Conservation (phyloP, 2,329 filamentous ascomycete genomes). For the Thelonectria blattea region DNA sequence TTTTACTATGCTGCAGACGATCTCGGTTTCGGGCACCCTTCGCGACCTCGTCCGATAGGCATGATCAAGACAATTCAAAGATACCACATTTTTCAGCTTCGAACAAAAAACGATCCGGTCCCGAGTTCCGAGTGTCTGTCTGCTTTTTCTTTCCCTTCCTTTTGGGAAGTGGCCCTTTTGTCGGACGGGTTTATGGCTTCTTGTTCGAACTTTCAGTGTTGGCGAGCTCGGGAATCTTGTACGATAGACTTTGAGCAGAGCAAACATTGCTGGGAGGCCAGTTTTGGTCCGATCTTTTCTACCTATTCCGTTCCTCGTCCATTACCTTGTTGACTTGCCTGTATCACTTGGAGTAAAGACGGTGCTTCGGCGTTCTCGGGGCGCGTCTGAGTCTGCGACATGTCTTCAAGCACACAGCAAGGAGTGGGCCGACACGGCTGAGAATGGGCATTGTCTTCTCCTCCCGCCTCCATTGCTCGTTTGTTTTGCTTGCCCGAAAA, state of each 20-base stretch:
- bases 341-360: not conserved
- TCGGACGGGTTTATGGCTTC: conserved; percentile 49
- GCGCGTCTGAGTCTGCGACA: not conserved
- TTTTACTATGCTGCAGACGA: conserved; percentile 35
- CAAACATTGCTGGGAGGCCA: conserved; percentile 46
- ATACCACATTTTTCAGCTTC: conserved; percentile 31
- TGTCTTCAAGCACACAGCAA: not conserved
- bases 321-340: not conserved
- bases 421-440: not conserved
- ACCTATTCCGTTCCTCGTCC: not conserved
- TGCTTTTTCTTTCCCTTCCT: conserved; percentile 23
- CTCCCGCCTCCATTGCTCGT: conserved; percentile 1
- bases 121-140: conserved; percentile 18
- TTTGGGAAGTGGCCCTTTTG: conserved; percentile 12
- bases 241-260: conserved; percentile 37
- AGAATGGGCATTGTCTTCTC: not conserved
- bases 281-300: conserved; percentile 46
- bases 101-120: conserved; percentile 16
- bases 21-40: conserved; percentile 32
- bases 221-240: conserved; percentile 36
- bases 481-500: conserved; percentile 4
- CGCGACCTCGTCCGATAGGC: conserved; percentile 30
- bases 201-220: conserved; percentile 37
- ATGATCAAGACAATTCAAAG: conserved; percentile 22
- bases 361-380: not conserved